Conservation (phyloP, 495 filamentous ascomycete genomes). For the Cercophora scortea region DNA sequence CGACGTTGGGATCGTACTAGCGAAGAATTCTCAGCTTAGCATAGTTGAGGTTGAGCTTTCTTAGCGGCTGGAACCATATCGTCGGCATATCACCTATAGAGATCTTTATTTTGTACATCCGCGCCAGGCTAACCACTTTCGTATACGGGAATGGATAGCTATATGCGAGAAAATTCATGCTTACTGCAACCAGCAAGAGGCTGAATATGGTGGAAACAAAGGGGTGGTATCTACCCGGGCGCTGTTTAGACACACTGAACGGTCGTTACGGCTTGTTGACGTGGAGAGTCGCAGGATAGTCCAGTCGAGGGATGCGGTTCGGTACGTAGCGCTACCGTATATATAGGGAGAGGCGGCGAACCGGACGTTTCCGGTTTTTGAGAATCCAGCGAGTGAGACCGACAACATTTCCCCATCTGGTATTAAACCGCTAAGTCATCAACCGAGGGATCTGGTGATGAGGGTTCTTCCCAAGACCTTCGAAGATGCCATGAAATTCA, state of each 20-base stretch:
- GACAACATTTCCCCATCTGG: background rate
- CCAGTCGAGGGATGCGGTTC: background rate
- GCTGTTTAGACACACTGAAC: background rate
- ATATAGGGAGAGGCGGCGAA: background rate
- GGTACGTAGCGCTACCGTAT: background rate
- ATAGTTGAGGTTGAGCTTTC: background rate
- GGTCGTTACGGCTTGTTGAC: background rate
- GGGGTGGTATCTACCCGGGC: background rate
- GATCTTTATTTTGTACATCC: background rate
- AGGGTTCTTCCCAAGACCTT: background rate
- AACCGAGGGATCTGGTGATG: background rate
- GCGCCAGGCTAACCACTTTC: background rate
- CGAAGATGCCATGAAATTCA: background rate
- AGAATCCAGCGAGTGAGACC: background rate
- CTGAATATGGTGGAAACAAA: too few relatives aligned
- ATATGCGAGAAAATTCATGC: background rate
- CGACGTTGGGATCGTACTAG: background rate
- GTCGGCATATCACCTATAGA: background rate
- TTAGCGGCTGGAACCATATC: background rate
- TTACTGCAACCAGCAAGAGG: background rate
- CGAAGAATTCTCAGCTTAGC: background rate
- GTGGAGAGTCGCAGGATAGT: background rate
- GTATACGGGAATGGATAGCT: background rate
- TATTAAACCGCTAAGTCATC: background rate
- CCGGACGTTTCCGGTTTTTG: background rate